Percentiles rank a stretch among this genome's conserved stretches.
These are phyloP conservation scores for Schizosaccharomyces lindneri DNA, from an alignment of 805 yeast genomes.

Conservation along the genomic window DNA sequence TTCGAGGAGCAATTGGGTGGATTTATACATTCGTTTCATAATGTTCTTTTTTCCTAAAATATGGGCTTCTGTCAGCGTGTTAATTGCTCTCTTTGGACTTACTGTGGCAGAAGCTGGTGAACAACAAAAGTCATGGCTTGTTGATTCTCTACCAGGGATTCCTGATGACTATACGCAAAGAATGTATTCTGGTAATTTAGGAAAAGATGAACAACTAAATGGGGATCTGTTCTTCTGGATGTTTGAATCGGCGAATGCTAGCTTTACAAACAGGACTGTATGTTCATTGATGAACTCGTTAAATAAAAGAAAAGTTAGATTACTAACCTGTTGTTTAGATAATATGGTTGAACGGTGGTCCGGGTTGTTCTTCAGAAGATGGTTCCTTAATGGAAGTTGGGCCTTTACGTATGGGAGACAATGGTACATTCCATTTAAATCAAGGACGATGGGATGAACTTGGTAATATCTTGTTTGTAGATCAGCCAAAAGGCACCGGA, in stretches of 20 bases:
- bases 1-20: too few species aligned
- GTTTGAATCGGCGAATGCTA: slow-evolving; percentile 1
- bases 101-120: neutral
- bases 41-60: too few species aligned
- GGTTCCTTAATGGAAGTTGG: slow-evolving; percentile 88
- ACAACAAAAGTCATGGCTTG: neutral
- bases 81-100: neutral
- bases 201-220: neutral
- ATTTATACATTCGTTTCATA: too few species aligned
- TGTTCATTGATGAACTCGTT: neutral
- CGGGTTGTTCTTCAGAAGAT: slow-evolving; percentile 95
- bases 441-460: slow-evolving; percentile 63
- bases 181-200: neutral
- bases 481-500: slow-evolving; percentile 91
- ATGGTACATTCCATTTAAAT: slow-evolving; percentile 27
- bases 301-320: neutral
- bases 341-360: slow-evolving; percentile 94
- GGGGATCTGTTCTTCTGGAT: neutral
- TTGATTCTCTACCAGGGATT: neutral
- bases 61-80: too few species aligned
- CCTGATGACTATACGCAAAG: neutral
- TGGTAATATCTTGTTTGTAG: slow-evolving; percentile 63
- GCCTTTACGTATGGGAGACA: slow-evolving; percentile 40
- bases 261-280: neutral
- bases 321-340: slow-evolving; percentile 5